These are phyloP conservation scores for Alternaria novae-zelandiae DNA, from an alignment of 2,329 filamentous ascomycete genomes.

Conservation along the genomic window DNA sequence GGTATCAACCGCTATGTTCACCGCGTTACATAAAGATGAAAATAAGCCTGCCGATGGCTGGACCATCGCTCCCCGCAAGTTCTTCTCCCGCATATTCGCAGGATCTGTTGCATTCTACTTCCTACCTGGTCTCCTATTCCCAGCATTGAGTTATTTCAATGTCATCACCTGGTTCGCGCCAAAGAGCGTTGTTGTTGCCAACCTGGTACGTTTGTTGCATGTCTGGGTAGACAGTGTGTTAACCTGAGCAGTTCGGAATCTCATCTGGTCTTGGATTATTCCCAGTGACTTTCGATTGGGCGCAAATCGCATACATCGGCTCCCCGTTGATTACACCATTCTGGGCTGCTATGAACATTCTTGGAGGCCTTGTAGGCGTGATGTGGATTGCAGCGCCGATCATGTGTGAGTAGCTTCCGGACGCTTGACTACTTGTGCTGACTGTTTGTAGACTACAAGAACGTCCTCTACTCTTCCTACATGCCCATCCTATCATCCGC, in stretches of 20 bases:
- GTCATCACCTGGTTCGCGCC: conserved; percentile 89
- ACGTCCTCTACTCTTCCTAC: conserved; percentile 80
- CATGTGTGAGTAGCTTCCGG: conserved; percentile 58
- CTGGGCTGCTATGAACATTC: conserved; percentile 85
- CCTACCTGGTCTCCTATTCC: conserved; percentile 80
- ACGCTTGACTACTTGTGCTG: background rate
- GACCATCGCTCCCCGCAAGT: conserved; percentile 81
- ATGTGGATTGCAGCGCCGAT: conserved; percentile 86
- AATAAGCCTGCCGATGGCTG: conserved; percentile 83
- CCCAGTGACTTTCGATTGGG: conserved; percentile 90
- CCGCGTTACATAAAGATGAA: conserved; percentile 81
- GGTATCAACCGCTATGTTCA: conserved; percentile 89
- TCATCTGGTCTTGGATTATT: conserved; percentile 84
- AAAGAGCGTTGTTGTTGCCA: conserved; percentile 83
- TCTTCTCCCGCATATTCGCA: conserved; percentile 78
- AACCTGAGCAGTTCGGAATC: conserved; percentile 68
- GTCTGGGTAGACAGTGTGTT: background rate
- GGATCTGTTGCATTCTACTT: conserved; percentile 83
- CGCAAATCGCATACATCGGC: conserved; percentile 85
- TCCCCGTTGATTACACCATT: conserved; percentile 84
- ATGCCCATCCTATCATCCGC: conserved; percentile 85
- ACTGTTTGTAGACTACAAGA: conserved; percentile 66
- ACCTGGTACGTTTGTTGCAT: conserved; percentile 61
- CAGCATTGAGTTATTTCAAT: conserved; percentile 86
- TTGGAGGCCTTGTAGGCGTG: conserved; percentile 78